Conservation (phyloP, 306 rosid species). For the Vigna radiata region DNA sequence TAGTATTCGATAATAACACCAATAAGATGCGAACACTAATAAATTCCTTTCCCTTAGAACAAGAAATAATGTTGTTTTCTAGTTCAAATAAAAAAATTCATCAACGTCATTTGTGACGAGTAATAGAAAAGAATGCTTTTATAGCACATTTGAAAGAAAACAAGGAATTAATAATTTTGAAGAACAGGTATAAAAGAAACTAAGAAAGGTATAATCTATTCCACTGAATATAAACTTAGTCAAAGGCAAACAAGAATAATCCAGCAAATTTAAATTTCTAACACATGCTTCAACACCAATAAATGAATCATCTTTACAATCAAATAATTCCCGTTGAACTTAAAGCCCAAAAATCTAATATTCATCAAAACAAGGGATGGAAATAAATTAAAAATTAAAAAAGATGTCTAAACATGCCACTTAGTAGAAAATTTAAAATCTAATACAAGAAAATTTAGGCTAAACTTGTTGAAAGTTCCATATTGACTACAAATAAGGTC, state of each 20-base stretch:
- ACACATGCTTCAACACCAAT: constrained; percentile 32
- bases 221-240: constrained; percentile 1
- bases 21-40: constrained; percentile 21
- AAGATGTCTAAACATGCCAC: not conserved
- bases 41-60: not conserved
- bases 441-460: no score
- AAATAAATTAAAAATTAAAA: no score
- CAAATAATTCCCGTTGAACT: not conserved
- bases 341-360: constrained; percentile 6
- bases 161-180: constrained; percentile 17
- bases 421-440: no score
- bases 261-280: constrained; percentile 3
- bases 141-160: constrained; percentile 20
- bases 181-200: constrained; percentile 17
- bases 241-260: constrained; percentile 22
- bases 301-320: not conserved
- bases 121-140: constrained; percentile 13
- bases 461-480: no score
- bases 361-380: not conserved
- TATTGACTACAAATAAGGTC: no score
- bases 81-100: constrained; percentile 5
- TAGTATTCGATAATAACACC: constrained; percentile 43
- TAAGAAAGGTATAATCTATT: constrained; percentile 9
- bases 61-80: constrained; percentile 4
- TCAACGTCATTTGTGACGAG: constrained; percentile 21